These are phyloP conservation scores for Saccharomycopsis hybrid DNA, from an alignment of 1,139 yeast species.

Conservation along the genomic window DNA sequence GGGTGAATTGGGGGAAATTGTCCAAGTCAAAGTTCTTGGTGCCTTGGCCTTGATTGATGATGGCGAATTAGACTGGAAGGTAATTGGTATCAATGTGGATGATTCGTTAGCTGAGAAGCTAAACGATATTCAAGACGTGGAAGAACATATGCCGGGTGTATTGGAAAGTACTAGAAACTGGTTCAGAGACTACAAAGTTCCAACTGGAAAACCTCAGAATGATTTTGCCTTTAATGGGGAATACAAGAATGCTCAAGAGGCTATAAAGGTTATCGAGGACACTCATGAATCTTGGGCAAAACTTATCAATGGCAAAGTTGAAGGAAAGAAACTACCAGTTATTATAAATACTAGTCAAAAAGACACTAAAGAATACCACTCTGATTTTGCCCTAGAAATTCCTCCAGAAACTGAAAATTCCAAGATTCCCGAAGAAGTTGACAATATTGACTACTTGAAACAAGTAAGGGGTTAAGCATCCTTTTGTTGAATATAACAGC, in stretches of 20 bases:
- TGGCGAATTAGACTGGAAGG: constrained; percentile 98
- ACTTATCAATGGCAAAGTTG: constrained; percentile 50
- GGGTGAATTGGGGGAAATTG: constrained; percentile 53
- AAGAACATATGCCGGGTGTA: constrained; percentile 75
- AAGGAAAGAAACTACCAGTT: constrained; percentile 27
- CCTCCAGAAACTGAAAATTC: too few species aligned
- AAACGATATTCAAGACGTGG: constrained; percentile 78
- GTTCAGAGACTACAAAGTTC: constrained; percentile 94
- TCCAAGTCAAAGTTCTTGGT: constrained; percentile 87
- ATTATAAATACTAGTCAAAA: constrained; percentile 1
- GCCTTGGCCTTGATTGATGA: constrained; percentile 92
- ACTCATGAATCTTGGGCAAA: constrained; percentile 76
- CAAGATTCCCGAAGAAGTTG: too few species aligned
- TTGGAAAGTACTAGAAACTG: constrained; percentile 80
- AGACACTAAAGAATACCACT: constrained; percentile 1
- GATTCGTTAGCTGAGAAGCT: constrained; percentile 77
- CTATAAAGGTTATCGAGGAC: constrained; percentile 64
- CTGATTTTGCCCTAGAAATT: too few species aligned
- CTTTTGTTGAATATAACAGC: too few species aligned
- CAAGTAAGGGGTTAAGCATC: too few species aligned
- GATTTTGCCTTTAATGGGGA: constrained; percentile 81
- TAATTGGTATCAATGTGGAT: constrained; percentile 73
- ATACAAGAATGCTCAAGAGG: constrained; percentile 63
- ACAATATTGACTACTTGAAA: too few species aligned
- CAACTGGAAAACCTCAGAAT: constrained; percentile 88